Evolutionary conservation across 2,329 filamentous ascomycete species (phyloP), one percentile per base, ranked within the genome.

Genomic region (Bipolaris sorokiniana): DNA sequence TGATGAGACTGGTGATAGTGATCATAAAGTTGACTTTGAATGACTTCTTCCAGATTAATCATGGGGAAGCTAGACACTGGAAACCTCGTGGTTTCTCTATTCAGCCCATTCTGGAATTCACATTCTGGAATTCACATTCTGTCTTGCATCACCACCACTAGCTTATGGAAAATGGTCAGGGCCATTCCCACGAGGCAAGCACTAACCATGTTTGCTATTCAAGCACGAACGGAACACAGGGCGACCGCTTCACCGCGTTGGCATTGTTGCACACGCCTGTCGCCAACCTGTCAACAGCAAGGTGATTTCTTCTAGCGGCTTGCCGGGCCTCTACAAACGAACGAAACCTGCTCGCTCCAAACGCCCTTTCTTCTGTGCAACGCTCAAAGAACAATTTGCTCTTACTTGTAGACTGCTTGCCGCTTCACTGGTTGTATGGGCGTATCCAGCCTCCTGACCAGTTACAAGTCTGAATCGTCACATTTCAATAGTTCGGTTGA

Each of bases 1-100:
- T 22, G 61, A 61, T n/a, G 51, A 65, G 28, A 31, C 3, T 31
- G 28, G 28, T 31, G 10, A 53, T n/a, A 46, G 52, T n/a, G 54
- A 48, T 40, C 50, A 54, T 16, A 38, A 59, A 15, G 38, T 34
- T 28, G 38, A 54, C 23, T 51, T 40, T 22, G 48, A 53, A 18
- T 28, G 34, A 37, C 7, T 44, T 42, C 7, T 54, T 48, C 26
- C 37, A 42, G 11, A n/a, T 44, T 7, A 50, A 37, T 16, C 31
- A 44, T 5, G 31, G 50, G 18, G 18, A 44, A 16, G 15, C 13
- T 5, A 55, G 47, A 16, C 45, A 55, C 33, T 55, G 46, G 16
- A 18, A 18, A 7, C 18, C 20, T 38, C n/a, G 6, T 18, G 37
- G 16, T 37, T 36, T 16, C n/a, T 36, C 7, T 15, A 9, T 37